A percentile compares a stretch with the other conserved stretches of the same genome.
Evolutionary conservation across 108 stramenopile genomes (phyloP).

Genomic region (Parietichytrium sp.): DNA sequence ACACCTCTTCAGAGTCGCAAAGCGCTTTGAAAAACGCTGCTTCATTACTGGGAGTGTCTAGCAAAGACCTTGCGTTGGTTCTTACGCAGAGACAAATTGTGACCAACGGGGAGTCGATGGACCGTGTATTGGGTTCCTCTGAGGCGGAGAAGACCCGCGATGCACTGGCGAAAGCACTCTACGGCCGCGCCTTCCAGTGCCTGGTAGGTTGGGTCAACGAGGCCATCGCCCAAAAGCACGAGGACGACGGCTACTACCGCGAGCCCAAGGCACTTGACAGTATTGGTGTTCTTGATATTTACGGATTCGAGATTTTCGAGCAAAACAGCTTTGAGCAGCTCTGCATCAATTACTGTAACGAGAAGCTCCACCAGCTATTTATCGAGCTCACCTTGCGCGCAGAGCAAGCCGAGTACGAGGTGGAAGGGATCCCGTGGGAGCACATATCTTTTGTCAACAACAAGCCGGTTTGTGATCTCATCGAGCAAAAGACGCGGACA

Average conservation of each 20-base stretch:
- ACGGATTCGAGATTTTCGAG: slow-evolving; percentile 55
- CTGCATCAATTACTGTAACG: slow-evolving; percentile 63
- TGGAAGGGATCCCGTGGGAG: slow-evolving; percentile 59
- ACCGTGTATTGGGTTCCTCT: neutral
- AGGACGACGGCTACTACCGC: neutral
- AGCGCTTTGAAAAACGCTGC: slow-evolving; percentile 65
- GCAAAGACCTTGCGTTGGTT: neutral
- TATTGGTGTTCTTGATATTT: slow-evolving; percentile 57
- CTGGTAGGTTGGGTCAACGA: slow-evolving; percentile 49
- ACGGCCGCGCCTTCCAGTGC: slow-evolving; percentile 44
- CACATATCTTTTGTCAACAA: slow-evolving; percentile 61
- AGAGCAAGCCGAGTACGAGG: slow-evolving; percentile 65
- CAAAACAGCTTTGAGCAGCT: slow-evolving; percentile 56
- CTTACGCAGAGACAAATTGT: slow-evolving; percentile 42
- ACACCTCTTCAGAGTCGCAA: neutral
- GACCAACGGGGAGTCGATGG: slow-evolving; percentile 39
- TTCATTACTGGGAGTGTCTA: slow-evolving; percentile 74
- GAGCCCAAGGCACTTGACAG: neutral
- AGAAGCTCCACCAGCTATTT: slow-evolving; percentile 67
- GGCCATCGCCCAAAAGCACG: neutral
- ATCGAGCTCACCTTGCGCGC: slow-evolving; percentile 58
- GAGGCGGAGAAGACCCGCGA: slow-evolving; percentile 40
- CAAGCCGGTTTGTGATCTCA: slow-evolving; percentile 57
- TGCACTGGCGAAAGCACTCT: slow-evolving; percentile 48
- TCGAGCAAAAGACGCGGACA: slow-evolving; percentile 43